These are phyloP conservation scores for Mycena crocata DNA, from an alignment of 768 basidiomycete genomes.

Conservation along the genomic window DNA sequence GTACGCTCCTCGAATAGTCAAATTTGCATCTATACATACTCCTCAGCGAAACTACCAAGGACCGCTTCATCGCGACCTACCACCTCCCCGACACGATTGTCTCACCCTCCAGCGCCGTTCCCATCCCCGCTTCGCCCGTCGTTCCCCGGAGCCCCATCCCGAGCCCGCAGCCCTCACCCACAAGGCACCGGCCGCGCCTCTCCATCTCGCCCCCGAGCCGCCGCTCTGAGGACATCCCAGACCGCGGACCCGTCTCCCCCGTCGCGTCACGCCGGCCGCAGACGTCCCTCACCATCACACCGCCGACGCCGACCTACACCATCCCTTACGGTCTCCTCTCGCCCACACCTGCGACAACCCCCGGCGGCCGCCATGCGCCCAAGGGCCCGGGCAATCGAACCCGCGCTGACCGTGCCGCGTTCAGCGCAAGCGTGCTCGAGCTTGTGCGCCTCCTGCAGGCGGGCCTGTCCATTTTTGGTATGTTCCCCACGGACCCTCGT, in stretches of 20 bases:
- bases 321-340: conserved; percentile 11
- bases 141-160: conserved; percentile 32
- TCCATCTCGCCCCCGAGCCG: conserved; percentile 37
- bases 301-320: conserved; percentile 34
- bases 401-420: conserved; percentile 53
- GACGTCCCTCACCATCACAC: conserved; percentile 29
- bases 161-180: conserved; percentile 36
- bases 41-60: conserved; percentile 79
- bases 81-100: conserved; percentile 60
- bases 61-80: conserved; percentile 81
- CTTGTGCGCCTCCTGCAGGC: conserved; percentile 82
- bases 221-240: conserved; percentile 27
- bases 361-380: conserved; percentile 25
- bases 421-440: conserved; percentile 77
- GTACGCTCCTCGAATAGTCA: neutral
- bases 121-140: conserved; percentile 33
- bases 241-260: conserved; percentile 25
- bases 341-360: conserved; percentile 23
- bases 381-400: conserved; percentile 43
- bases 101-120: conserved; percentile 33
- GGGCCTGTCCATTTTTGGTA: conserved; percentile 76
- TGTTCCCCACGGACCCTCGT: conserved; percentile 51
- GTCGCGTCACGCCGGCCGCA: conserved; percentile 35
- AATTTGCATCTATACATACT: conserved; percentile 12
- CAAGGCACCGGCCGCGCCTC: conserved; percentile 32